Percentiles rank a stretch among this genome's conserved stretches.
Evolutionary conservation across 2,329 filamentous ascomycete species (phyloP).

Genomic region (Dryadomyces sulphureus): DNA sequence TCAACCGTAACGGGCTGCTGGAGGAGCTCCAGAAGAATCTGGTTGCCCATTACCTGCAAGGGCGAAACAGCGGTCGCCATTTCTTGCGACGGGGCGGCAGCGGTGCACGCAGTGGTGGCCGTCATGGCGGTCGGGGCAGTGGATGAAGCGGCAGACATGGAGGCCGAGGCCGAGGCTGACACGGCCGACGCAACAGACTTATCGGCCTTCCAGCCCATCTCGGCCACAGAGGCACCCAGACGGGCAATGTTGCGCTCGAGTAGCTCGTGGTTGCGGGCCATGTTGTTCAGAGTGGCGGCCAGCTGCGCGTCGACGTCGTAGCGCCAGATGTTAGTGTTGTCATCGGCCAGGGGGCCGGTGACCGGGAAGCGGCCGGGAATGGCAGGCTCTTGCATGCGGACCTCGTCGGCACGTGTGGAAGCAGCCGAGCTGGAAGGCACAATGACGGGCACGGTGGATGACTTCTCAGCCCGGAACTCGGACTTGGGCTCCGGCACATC

Average conservation of each 20-base stretch:
- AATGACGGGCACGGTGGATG: slow-evolving; percentile 2
- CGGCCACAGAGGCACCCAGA: slow-evolving; percentile 9
- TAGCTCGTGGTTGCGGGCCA: slow-evolving; percentile 13
- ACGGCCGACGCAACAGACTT: background rate
- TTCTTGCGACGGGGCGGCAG: too few relatives aligned
- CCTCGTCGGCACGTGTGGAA: background rate
- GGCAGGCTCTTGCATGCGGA: slow-evolving; percentile 1
- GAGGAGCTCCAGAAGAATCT: too few relatives aligned
- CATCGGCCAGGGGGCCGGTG: background rate
- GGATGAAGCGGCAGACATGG: background rate
- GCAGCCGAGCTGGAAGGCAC: slow-evolving; percentile 3
- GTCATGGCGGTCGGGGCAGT: background rate
- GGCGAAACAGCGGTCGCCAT: too few relatives aligned
- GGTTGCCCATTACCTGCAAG: too few relatives aligned
- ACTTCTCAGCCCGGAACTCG: slow-evolving; percentile 6
- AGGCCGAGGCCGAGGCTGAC: background rate
- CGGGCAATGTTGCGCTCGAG: slow-evolving; percentile 10
- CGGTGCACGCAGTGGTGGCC: too few relatives aligned
- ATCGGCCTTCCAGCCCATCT: slow-evolving; percentile 5
- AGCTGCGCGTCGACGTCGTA: slow-evolving; percentile 4
- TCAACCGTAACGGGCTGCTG: background rate
- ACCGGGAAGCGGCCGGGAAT: slow-evolving; percentile 6
- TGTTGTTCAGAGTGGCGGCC: slow-evolving; percentile 5
- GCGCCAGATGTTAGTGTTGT: background rate
- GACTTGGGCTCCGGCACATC: slow-evolving; percentile 24